A percentile compares a stretch with the other conserved stretches of the same genome.
phyloP scores from a whole-genome alignment of 495 filamentous ascomycete genomes.

The Penicillium waksmanii region DNA sequence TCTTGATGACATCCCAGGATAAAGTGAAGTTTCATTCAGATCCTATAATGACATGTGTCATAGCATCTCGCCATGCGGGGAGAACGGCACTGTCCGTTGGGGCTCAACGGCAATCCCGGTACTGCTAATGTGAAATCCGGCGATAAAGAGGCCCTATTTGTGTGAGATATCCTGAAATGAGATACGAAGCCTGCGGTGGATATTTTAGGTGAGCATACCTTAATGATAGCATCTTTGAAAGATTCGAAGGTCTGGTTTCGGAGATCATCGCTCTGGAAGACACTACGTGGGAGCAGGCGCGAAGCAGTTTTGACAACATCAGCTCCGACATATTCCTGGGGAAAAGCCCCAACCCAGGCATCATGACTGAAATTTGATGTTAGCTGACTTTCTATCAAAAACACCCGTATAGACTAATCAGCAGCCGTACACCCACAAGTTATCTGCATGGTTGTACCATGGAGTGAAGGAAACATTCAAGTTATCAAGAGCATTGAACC shows the following conservation, averaged over 20 bases:
- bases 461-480: slow-evolving; percentile 15
- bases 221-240: slow-evolving; percentile 12
- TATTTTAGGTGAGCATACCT: slow-evolving; percentile 4
- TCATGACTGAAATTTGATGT: slow-evolving; percentile 6
- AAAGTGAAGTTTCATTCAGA: slow-evolving; percentile 14
- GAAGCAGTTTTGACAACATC: slow-evolving; percentile 20
- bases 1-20: slow-evolving; percentile 9
- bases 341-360: slow-evolving; percentile 14
- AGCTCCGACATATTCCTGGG: slow-evolving; percentile 17
- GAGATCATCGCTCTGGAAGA: slow-evolving; percentile 18
- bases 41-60: slow-evolving; percentile 13
- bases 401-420: background rate
- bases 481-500: slow-evolving; percentile 15
- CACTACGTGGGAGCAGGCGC: slow-evolving; percentile 15
- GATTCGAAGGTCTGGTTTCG: slow-evolving; percentile 17
- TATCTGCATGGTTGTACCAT: slow-evolving; percentile 18
- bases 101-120: slow-evolving; percentile 17
- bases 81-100: slow-evolving; percentile 14
- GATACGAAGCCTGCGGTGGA: background rate
- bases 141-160: slow-evolving; percentile 16
- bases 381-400: background rate
- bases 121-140: slow-evolving; percentile 19
- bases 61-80: slow-evolving; percentile 17
- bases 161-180: slow-evolving; percentile 2
- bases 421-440: slow-evolving; percentile 10